phyloP scores from a whole-genome alignment of 2,329 filamentous ascomycete genomes.

The Fusarium chlamydosporum region DNA sequence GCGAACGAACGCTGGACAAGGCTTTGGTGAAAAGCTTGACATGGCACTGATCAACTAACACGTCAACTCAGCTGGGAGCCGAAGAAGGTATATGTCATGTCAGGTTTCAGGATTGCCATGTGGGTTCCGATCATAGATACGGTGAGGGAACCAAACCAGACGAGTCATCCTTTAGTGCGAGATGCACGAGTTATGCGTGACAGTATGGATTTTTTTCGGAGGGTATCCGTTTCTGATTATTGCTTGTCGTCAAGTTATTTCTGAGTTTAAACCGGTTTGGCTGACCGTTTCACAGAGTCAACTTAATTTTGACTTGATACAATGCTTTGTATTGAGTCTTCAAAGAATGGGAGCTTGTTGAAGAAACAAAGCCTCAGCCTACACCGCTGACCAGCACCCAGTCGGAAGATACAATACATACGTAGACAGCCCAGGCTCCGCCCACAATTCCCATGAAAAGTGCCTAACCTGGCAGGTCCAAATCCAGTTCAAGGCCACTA shows the following conservation, averaged over 20 bases:
- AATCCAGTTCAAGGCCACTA: conserved; percentile 5
- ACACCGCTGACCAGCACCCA: conserved; percentile 27
- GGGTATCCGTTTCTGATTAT: background rate
- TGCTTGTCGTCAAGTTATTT: background rate
- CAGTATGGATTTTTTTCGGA: background rate
- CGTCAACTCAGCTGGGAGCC: conserved; percentile 21
- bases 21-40: conserved; percentile 8
- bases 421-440: too few relatives aligned
- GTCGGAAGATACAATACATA: conserved; percentile 16
- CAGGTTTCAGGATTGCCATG: conserved; percentile 18
- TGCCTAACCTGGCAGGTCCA: conserved; percentile 35
- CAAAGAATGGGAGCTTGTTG: background rate
- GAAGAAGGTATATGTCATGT: conserved; percentile 8
- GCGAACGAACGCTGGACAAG: conserved; percentile 13
- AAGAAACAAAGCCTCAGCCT: background rate
- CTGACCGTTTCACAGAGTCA: conserved; percentile 3
- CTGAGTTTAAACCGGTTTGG: background rate
- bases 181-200: background rate
- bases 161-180: conserved; percentile 15
- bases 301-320: conserved; percentile 1
- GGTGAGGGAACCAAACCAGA: conserved; percentile 19
- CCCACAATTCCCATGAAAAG: conserved; percentile 20
- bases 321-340: conserved; percentile 16
- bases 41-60: conserved; percentile 2
- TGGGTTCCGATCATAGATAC: conserved; percentile 30